Base-by-base conservation (phyloP, 305 asterid species). In the Petunia hybrid region DNA sequence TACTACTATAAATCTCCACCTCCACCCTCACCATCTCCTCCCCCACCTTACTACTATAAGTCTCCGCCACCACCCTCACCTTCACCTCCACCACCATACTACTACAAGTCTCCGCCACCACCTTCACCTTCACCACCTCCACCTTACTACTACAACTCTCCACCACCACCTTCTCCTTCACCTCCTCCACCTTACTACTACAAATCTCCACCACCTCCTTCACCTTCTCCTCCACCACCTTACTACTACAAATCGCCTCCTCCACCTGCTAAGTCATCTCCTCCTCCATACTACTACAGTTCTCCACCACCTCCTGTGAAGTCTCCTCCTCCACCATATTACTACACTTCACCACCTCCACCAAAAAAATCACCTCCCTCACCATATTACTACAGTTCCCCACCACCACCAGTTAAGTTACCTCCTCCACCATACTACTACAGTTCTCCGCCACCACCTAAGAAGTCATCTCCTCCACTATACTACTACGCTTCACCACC, bases 261-360 rank as follows among this genome's bases (percentile, higher is more conserved):
- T 12, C 85, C 89, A 8, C 83, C 82, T 0, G 3, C 1, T 0
- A 68, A 69, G 1, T 55, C 82, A 0, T 76, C 83, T 0, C 84
- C 84, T 0, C 80, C 82, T 0, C 82, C 82, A 0, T 82, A 80
- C 14, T 68, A 80, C 2, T 82, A 80, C 62, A 2, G 0, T 2
- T 82, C 85, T 0, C 83, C 87, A 0, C 82, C 86, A 6, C 82
- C 84, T 0, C 77, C 78, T 0, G 2, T n/a, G 2, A 64, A 83
- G 12, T 67, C 84, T 1, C 85, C 83, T 0, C 77, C 84, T 1
- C 83, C 81, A 0, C 78, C 81, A 63, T 48, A 82, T 41, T 76
- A 82, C 60, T 79, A 9, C 1, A 77, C 81, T 1, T 83, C 89
- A 4, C 83, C 88, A 64, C 86, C 88, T 8, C 85, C 86, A 3